phyloP scores from a whole-genome alignment of 352 stramenopile genomes.

The Phytophthora cryptogea region DNA sequence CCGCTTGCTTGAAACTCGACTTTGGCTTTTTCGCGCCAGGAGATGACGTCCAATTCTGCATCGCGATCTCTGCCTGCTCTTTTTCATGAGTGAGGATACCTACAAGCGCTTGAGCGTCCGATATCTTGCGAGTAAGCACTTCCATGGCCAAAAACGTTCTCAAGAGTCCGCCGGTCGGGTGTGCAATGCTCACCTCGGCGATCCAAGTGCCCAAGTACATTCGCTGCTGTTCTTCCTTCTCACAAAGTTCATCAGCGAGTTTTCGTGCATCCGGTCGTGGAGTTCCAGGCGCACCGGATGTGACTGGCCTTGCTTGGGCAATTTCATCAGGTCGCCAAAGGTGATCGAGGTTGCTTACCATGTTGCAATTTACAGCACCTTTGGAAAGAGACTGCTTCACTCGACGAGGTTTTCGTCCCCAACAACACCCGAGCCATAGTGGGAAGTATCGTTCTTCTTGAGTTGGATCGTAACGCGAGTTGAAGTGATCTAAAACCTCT shows the following conservation, averaged over 20 bases:
- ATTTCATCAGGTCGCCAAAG: constrained; percentile 36
- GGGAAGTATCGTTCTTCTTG: constrained; percentile 65
- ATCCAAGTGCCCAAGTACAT: constrained; percentile 88
- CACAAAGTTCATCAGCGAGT: neutral
- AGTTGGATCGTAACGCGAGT: constrained; percentile 68
- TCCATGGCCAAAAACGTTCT: constrained; percentile 77
- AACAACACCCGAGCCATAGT: constrained; percentile 72
- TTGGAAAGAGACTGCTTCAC: constrained; percentile 53
- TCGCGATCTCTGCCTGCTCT: constrained; percentile 22
- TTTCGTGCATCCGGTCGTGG: constrained; percentile 3
- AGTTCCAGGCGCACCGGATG: neutral
- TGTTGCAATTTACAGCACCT: constrained; percentile 43
- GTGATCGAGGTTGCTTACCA: constrained; percentile 74
- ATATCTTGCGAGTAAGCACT: constrained; percentile 61
- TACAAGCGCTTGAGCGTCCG: constrained; percentile 56
- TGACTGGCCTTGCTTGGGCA: constrained; percentile 4
- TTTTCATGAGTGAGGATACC: constrained; percentile 60
- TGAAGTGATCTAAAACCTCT: constrained; percentile 83
- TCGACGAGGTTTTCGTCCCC: constrained; percentile 47
- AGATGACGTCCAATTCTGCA: constrained; percentile 27
- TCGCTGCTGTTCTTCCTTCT: constrained; percentile 22
- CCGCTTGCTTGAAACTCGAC: constrained; percentile 33
- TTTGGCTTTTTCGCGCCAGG: constrained; percentile 37
- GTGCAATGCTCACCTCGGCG: constrained; percentile 82
- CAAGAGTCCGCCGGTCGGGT: constrained; percentile 75